Evolutionary conservation across 257 asterid species (phyloP).

Genomic region (Solanum tarijense): DNA sequence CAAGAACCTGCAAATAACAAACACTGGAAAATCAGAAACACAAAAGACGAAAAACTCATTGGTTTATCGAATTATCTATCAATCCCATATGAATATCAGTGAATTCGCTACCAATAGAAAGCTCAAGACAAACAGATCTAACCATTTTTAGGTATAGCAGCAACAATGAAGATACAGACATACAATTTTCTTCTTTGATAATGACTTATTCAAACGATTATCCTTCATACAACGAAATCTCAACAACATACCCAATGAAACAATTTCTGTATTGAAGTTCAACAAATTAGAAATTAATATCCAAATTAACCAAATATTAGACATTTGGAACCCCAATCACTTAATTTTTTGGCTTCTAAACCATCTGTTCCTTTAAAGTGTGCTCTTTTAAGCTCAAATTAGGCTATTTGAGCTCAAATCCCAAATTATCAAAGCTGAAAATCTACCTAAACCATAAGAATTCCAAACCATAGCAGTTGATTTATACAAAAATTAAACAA

Average conservation of each 20-base stretch:
- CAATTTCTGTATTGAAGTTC: neutral
- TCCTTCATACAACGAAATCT: neutral
- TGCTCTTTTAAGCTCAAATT: neutral
- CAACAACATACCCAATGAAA: too few relatives aligned
- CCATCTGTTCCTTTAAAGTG: neutral
- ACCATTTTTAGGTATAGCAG: neutral
- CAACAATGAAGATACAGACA: neutral
- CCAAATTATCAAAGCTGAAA: neutral
- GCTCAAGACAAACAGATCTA: neutral
- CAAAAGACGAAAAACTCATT: too few relatives aligned
- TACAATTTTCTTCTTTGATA: too few relatives aligned
- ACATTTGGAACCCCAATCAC: neutral
- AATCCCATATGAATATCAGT: neutral
- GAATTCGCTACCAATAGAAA: neutral
- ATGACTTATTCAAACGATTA: too few relatives aligned
- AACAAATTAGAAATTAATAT: neutral
- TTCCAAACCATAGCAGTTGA: neutral
- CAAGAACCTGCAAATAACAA: neutral
- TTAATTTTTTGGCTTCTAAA: neutral
- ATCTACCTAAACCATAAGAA: neutral
- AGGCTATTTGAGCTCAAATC: neutral
- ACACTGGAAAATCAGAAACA: neutral
- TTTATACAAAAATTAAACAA: neutral
- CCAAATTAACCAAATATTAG: neutral
- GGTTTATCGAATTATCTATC: neutral